Percentiles rank a stretch among this genome's conserved stretches.
phyloP scores from a whole-genome alignment of 2,329 filamentous ascomycete genomes.

The Alternaria panax region DNA sequence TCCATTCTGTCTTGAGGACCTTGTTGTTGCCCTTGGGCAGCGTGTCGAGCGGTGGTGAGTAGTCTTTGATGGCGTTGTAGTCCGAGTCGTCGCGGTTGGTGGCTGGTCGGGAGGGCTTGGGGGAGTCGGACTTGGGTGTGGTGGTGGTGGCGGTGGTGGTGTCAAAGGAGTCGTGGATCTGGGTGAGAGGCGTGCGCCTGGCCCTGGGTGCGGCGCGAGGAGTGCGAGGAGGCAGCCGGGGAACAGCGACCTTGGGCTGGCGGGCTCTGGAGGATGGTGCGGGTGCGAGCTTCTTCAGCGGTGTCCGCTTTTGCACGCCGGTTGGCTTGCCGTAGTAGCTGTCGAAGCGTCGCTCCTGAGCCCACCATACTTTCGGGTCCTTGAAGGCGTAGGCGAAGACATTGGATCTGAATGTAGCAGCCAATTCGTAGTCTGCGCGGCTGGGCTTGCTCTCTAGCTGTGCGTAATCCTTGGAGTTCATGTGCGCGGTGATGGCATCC shows the following conservation, averaged over 20 bases:
- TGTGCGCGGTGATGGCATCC: constrained; percentile 45
- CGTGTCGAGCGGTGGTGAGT: constrained; percentile 72
- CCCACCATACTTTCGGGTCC: constrained; percentile 53
- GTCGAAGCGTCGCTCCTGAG: constrained; percentile 59
- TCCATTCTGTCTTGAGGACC: constrained; percentile 85
- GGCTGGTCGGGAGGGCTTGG: constrained; percentile 51
- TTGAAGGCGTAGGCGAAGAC: constrained; percentile 40
- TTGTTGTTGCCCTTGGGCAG: constrained; percentile 70
- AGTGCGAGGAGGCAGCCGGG: constrained; percentile 42
- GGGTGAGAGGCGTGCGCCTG: constrained; percentile 46
- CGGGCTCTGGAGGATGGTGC: constrained; percentile 44
- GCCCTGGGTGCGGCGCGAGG: constrained; percentile 45
- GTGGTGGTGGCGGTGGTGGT: constrained; percentile 10
- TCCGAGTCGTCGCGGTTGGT: constrained; percentile 83
- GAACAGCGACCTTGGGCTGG: constrained; percentile 44
- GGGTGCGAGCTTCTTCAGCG: constrained; percentile 48
- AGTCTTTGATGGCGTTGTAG: constrained; percentile 74
- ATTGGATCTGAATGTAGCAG: constrained; percentile 43
- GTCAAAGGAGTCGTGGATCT: constrained; percentile 48
- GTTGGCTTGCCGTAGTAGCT: constrained; percentile 56
- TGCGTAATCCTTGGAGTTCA: constrained; percentile 42
- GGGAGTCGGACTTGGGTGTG: constrained; percentile 38
- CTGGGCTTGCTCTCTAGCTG: constrained; percentile 40
- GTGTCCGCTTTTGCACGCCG: constrained; percentile 49
- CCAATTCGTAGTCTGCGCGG: constrained; percentile 49